These are phyloP conservation scores for Phytophthora colocasiae DNA, from an alignment of 352 stramenopile genomes.

Conservation along the genomic window DNA sequence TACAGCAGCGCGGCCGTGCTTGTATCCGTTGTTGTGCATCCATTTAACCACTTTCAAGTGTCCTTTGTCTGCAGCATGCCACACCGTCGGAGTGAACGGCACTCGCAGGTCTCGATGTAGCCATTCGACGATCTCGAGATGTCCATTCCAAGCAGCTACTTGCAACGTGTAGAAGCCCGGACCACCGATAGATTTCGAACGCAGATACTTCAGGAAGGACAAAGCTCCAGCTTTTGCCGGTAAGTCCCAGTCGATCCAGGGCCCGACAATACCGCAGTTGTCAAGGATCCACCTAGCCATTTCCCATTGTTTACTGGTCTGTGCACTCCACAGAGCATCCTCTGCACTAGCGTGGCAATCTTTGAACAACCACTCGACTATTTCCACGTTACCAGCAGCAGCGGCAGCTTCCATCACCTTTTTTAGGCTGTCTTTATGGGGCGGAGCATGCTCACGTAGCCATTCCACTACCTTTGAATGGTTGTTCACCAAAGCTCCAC, in stretches of 20 bases:
- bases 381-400: constrained; percentile 33
- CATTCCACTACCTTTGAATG: constrained; percentile 29
- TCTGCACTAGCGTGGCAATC: constrained; percentile 23
- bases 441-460: constrained; percentile 31
- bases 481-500: constrained; percentile 36
- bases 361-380: constrained; percentile 40
- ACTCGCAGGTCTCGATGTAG: constrained; percentile 40
- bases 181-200: constrained; percentile 44
- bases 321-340: constrained; percentile 33
- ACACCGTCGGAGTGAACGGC: constrained; percentile 31
- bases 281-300: constrained; percentile 31
- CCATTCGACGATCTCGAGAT: constrained; percentile 41
- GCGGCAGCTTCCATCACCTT: constrained; percentile 49
- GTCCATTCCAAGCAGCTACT: constrained; percentile 54
- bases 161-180: constrained; percentile 63
- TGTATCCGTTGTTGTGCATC: constrained; percentile 40
- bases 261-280: constrained; percentile 35
- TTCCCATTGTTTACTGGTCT: constrained; percentile 33
- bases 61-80: constrained; percentile 34
- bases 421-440: constrained; percentile 34
- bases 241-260: constrained; percentile 50
- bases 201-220: constrained; percentile 55
- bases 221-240: constrained; percentile 58
- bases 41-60: constrained; percentile 45
- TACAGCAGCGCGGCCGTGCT: constrained; percentile 36